Base-by-base conservation (phyloP, 2,329 filamentous ascomycete genomes). In the Byssoonygena ceratinophila region DNA sequence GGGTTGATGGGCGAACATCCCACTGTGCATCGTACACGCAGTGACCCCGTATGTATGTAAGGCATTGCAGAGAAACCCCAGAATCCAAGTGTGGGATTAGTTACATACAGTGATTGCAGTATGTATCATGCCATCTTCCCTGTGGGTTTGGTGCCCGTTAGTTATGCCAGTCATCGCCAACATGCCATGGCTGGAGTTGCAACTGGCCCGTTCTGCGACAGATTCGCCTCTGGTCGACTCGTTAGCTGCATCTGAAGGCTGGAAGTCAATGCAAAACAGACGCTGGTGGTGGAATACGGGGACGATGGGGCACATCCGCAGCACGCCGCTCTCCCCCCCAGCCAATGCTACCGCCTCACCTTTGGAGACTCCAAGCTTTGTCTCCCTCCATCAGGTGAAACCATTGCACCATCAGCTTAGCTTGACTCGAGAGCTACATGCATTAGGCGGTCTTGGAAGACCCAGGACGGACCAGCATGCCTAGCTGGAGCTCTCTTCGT, bases 401-500 rank as follows among this genome's bases (percentile, higher is more conserved):
- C 46, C 25, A 49, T 29, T 11, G 25, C 46, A 23, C 23, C 46
- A 39, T 9, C 20, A 39, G 46, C 32, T 31, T 29, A 40, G 45
- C 46, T 37, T 18, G 34, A 1, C 18, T 23, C 9, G 18, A 16
- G 2, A 40, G 37, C 34, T 37, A 29, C 46, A 36, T 39, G 22
- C 23, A 9, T 40, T 27, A 40, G 32, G 22, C 11, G 18, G 18
- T 44, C 40, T 29, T 44, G 22, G 40, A n/a, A n/a, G n/a, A n/a
- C n/a, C n/a, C n/a, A n/a, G n/a, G n/a, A n/a, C n/a, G n/a, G n/a
- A n/a, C n/a, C 29, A 31, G 43, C n/a, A 31, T 32, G 14, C n/a
- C 36, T 9, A 49, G 46, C 34, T 49, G 46, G 46, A 49, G 46
- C 46, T 49, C 34, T 6, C 14, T 16, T 37, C n/a, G 34, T 14